Evolutionary conservation across 2,329 filamentous ascomycete genomes (phyloP), one percentile per base, ranked within the genome.

Genomic region (Fusarium anguioides): DNA sequence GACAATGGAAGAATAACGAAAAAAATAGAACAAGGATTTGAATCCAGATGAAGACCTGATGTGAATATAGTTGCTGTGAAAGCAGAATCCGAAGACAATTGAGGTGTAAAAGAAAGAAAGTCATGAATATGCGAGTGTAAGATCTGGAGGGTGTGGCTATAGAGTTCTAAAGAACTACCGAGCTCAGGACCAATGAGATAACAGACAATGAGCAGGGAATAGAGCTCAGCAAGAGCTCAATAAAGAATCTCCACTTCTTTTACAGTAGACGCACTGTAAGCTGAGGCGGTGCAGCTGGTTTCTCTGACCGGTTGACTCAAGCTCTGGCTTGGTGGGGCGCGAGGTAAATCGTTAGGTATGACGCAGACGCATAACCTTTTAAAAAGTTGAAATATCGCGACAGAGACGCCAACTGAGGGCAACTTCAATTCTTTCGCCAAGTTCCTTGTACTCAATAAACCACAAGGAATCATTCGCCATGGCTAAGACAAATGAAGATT

Each of bases 401-500:
- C 58, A 51, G 27, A 63, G 31, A 14, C 65, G 8, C 24, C 21
- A 17, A 15, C 29, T 40, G 20, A 55, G 24, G 20, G 20, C 12
- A 18, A 12, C 21, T 41, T 24, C 24, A 27, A 44, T 35, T 27
- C 14, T 6, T 5, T 36, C 18, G 20, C 36, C 23, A 10, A 14
- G 2, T n/a, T 41, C 39, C 39, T n/a, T 31, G 27, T 27, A 41
- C 18, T 2, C 29, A 26, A 9, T 5, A 42, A 21, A 36, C 9
- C 46, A 39, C 8, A 29, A 15, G 8, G 37, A 42, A 14, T 21
- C 8, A 26, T 39, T 46, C 29, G 35, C 23, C 41, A 81, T 80
- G 79, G 75, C 80, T 15, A 79, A 81, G 60, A 78, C 77, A 51
- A 70, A 78, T 10, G 81, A 85, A 39, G 84, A 86, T 58, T 70